Percentiles rank a stretch among this genome's conserved stretches.
Evolutionary conservation across 163 green algal species (phyloP).

Genomic region (Scenedesmus sp.): DNA sequence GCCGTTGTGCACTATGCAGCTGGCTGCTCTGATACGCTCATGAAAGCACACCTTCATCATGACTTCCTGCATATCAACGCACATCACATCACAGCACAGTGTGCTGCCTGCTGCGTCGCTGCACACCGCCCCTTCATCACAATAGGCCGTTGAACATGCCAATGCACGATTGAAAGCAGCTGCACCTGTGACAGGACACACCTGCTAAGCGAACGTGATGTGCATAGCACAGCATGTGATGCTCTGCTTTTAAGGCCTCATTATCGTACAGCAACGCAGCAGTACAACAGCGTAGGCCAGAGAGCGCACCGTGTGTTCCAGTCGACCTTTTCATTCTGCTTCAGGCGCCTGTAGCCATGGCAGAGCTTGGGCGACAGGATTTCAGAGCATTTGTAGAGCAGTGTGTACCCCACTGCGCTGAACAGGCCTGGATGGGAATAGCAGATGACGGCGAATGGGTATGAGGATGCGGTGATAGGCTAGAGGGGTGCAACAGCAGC

Average conservation of each 20-base stretch:
- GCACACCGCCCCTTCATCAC: too few relatives aligned
- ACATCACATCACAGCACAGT: too few relatives aligned
- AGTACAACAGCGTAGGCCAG: neutral
- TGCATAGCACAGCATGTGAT: neutral
- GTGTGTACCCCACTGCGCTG: conserved; percentile 27
- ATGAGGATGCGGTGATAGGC: too few relatives aligned
- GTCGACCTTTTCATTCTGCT: conserved; percentile 26
- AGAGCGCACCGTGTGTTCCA: conserved; percentile 40
- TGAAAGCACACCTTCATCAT: too few relatives aligned
- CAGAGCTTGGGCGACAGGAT: conserved; percentile 44
- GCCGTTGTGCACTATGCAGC: too few relatives aligned
- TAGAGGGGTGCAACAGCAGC: neutral
- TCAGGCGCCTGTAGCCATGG: conserved; percentile 15
- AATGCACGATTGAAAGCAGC: too few relatives aligned
- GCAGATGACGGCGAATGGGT: neutral
- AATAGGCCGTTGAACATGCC: too few relatives aligned
- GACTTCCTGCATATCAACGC: too few relatives aligned
- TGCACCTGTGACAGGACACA: neutral
- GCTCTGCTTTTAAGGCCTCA: too few relatives aligned
- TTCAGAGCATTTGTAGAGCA: conserved; percentile 34
- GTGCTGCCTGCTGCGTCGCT: too few relatives aligned
- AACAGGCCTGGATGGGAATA: conserved; percentile 4
- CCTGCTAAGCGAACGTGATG: neutral
- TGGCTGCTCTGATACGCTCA: too few relatives aligned
- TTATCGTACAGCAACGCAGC: neutral